Conservation (phyloP, 73 alveolate genomes). For the Symbiodinium natans region DNA sequence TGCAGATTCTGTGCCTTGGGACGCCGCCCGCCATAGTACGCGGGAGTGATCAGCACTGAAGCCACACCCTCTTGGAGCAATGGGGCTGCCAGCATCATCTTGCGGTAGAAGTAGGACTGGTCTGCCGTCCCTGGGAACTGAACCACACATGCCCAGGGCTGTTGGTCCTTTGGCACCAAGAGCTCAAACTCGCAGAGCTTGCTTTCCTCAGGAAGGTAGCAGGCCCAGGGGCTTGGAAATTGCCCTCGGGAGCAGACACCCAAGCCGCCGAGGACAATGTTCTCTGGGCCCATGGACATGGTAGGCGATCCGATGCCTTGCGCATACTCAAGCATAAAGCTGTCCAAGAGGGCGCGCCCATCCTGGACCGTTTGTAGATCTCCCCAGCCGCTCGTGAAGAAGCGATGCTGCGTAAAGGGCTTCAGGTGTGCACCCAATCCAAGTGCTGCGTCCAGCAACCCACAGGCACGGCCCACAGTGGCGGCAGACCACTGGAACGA, state of each 20-base stretch:
- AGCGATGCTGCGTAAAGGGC: not conserved
- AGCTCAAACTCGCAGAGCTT: not conserved
- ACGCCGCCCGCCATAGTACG: not conserved
- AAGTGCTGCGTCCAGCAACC: not conserved
- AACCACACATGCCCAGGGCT: slow-evolving; percentile 8
- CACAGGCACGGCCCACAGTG: not conserved
- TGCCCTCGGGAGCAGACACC: not conserved
- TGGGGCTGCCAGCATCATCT: not conserved
- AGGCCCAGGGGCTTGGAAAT: not conserved
- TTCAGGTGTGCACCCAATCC: not conserved
- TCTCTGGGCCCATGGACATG: not conserved
- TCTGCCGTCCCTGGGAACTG: slow-evolving; percentile 3
- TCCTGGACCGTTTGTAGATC: not conserved
- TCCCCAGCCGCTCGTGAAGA: not conserved
- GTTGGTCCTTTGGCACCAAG: not conserved
- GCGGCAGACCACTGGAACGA: not conserved
- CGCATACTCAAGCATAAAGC: not conserved
- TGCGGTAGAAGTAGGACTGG: not conserved
- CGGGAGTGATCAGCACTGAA: not conserved
- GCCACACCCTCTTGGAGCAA: not conserved
- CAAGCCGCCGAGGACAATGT: not conserved
- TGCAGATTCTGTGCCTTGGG: not conserved
- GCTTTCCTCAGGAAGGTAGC: not conserved
- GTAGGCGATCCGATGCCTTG: not conserved
- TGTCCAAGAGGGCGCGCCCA: not conserved